phyloP scores from a whole-genome alignment of 75 land plant genomes.

The Gnetum montanum region DNA sequence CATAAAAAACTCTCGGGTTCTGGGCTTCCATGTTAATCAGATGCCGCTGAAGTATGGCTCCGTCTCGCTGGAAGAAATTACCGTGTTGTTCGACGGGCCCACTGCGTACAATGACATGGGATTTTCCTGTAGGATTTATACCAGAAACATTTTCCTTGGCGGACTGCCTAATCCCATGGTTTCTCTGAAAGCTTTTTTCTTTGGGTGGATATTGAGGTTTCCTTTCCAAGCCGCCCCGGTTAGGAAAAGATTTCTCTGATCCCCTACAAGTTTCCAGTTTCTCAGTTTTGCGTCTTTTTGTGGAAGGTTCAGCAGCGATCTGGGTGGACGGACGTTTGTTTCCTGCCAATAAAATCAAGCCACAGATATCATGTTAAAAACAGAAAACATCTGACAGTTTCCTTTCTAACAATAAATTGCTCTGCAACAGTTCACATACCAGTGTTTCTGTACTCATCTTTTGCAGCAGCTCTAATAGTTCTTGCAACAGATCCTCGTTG shows the following conservation, averaged over 20 bases:
- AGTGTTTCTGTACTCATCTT: background rate
- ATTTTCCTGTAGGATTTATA: background rate
- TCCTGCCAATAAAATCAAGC: background rate
- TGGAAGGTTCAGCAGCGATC: background rate
- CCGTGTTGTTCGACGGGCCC: background rate
- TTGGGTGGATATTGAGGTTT: background rate
- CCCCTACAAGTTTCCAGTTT: background rate
- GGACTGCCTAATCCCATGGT: too few relatives aligned
- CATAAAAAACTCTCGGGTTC: background rate
- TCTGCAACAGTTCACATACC: background rate
- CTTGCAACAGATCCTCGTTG: slow-evolving; percentile 13
- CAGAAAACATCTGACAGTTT: background rate
- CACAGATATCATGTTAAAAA: background rate
- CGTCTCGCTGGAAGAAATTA: too few relatives aligned
- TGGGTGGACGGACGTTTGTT: background rate
- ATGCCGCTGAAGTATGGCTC: background rate
- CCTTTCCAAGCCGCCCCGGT: background rate
- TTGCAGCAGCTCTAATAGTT: slow-evolving; percentile 5
- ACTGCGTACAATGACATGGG: background rate
- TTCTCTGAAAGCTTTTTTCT: background rate
- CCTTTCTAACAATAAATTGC: background rate
- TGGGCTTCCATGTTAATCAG: background rate
- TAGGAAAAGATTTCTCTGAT: too few relatives aligned
- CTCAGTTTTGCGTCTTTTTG: slow-evolving; percentile 5
- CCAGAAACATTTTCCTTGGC: too few relatives aligned